A percentile compares a stretch with the other conserved stretches of the same genome.
These are phyloP conservation scores for Amanita phalloides DNA, from an alignment of 768 basidiomycete genomes.

Conservation along the genomic window DNA sequence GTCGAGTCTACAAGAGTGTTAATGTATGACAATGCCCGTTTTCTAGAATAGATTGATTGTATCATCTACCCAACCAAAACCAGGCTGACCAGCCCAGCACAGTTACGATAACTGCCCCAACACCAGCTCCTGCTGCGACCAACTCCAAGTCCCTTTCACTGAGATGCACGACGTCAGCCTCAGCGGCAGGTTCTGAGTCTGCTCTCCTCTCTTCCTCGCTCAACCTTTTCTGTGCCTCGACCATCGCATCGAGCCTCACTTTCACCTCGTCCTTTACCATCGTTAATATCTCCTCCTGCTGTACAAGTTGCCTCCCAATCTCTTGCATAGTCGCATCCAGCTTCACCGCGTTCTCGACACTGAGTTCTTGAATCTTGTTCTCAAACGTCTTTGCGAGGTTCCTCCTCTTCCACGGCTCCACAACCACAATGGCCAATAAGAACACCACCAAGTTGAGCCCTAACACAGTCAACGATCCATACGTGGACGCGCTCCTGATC, in stretches of 20 bases:
- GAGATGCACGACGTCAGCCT: neutral
- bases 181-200: neutral
- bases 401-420: constrained; percentile 95
- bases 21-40: constrained; percentile 14
- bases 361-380: constrained; percentile 63
- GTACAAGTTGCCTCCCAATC: constrained; percentile 36
- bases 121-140: constrained; percentile 16
- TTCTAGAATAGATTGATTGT: neutral
- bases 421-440: constrained; percentile 76
- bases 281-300: constrained; percentile 28
- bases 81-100: constrained; percentile 14
- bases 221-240: constrained; percentile 3
- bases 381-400: constrained; percentile 85
- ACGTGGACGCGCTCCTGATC: constrained; percentile 90
- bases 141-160: constrained; percentile 17
- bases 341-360: constrained; percentile 37
- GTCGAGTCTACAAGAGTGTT: constrained; percentile 39
- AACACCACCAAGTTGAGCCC: constrained; percentile 88
- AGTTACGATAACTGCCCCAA: constrained; percentile 26
- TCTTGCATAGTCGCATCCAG: constrained; percentile 37
- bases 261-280: constrained; percentile 16
- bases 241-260: constrained; percentile 7
- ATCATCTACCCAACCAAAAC: constrained; percentile 19
- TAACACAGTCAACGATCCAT: constrained; percentile 79
- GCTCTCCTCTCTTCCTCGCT: constrained; percentile 2